Percentiles rank a stretch among this genome's conserved stretches.
Evolutionary conservation across 352 stramenopile genomes (phyloP).

Genomic region (Phytopythium ostracodes): DNA sequence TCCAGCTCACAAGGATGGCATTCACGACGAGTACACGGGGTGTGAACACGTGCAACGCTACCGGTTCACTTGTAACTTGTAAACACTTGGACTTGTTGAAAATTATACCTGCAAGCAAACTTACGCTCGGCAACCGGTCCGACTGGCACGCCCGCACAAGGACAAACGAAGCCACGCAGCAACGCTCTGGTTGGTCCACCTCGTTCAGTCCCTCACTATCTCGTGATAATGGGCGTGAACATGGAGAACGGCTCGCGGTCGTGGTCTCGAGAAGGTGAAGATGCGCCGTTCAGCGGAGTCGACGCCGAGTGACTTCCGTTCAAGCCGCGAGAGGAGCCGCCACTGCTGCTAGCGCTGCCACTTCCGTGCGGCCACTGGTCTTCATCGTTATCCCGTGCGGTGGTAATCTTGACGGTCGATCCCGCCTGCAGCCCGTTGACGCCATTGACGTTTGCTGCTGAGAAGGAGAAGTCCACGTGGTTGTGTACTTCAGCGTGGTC

Average conservation of each 20-base stretch:
- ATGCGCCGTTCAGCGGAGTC: conserved; percentile 1
- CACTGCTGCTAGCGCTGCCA: background rate
- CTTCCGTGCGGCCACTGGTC: conserved; percentile 10
- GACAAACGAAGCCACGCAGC: background rate
- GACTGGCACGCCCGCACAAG: no score
- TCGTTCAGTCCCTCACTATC: no score
- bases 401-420: conserved; percentile 4
- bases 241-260: conserved; percentile 67
- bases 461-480: conserved; percentile 1
- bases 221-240: conserved; percentile 86
- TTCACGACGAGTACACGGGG: no score
- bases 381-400: conserved; percentile 13
- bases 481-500: background rate
- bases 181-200: background rate
- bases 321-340: conserved; percentile 5
- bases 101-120: background rate
- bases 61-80: background rate
- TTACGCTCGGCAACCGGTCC: background rate
- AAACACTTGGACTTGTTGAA: background rate
- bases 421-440: conserved; percentile 7
- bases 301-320: conserved; percentile 14
- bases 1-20: background rate
- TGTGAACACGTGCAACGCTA: no score
- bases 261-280: background rate
- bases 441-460: conserved; percentile 15